These are phyloP conservation scores for Kluyveromyces sp. DNA, from an alignment of 1,139 yeast genomes.

Conservation along the genomic window DNA sequence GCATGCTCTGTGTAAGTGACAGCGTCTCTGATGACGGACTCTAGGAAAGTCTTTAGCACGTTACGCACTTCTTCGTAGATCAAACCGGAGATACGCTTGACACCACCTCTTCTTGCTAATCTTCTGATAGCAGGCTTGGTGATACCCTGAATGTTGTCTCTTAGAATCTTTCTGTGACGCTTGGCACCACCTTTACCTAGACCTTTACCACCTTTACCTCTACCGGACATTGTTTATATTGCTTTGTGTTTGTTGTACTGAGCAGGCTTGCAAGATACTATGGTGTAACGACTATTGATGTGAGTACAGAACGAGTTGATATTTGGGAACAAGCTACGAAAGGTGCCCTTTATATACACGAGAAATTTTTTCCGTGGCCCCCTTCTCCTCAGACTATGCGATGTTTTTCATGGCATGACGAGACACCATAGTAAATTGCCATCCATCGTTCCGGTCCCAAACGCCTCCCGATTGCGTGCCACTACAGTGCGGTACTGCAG, in stretches of 20 bases:
- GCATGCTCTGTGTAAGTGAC: conserved; percentile 99
- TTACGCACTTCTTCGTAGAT: conserved; percentile 99
- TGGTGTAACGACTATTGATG: too few relatives aligned
- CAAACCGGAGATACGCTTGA: conserved; percentile 97
- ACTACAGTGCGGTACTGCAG: background rate
- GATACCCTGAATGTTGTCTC: conserved; percentile 99
- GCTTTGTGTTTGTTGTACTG: conserved; percentile 7
- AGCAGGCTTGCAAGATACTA: background rate
- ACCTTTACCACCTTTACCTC: conserved; percentile 99
- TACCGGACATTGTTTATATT: conserved; percentile 69
- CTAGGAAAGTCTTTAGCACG: conserved; percentile 92
- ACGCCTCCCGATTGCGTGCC: background rate
- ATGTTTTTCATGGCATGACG: background rate
- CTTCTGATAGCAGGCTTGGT: conserved; percentile 99
- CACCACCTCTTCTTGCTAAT: conserved; percentile 99
- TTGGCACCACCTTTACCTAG: conserved; percentile 99
- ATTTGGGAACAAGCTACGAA: too few relatives aligned
- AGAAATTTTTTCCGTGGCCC: background rate
- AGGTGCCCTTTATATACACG: background rate
- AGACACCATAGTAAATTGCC: background rate
- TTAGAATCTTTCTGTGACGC: conserved; percentile 99
- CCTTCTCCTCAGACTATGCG: background rate
- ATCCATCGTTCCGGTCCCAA: background rate
- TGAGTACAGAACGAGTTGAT: too few relatives aligned
- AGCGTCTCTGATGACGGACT: conserved; percentile 96